These are phyloP conservation scores for Trichosanthes cucumerina DNA, from an alignment of 306 rosid species.

Conservation along the genomic window DNA sequence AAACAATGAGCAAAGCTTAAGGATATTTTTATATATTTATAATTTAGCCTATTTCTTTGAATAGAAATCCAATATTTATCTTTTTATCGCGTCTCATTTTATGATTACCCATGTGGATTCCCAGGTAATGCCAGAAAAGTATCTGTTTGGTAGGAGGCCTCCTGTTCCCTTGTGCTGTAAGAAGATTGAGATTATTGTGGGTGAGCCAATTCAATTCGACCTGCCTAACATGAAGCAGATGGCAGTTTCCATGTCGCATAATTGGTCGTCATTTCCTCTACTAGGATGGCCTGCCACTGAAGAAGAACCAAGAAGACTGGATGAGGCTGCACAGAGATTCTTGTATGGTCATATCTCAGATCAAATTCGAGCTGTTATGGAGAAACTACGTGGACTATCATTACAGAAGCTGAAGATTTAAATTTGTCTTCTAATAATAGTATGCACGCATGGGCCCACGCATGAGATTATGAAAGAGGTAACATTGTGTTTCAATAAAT, in stretches of 20 bases:
- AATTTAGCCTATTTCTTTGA: not conserved
- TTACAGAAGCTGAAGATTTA: slow-evolving; percentile 18
- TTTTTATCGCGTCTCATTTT: slow-evolving; percentile 19
- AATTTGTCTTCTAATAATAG: not conserved
- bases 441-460: not conserved
- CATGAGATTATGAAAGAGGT: not conserved
- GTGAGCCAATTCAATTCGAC: slow-evolving; percentile 75
- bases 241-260: slow-evolving; percentile 42
- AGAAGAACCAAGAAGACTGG: slow-evolving; percentile 32
- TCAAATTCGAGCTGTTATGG: slow-evolving; percentile 56
- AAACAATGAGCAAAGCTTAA: too few species aligned
- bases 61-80: not conserved
- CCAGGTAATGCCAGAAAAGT: slow-evolving; percentile 88
- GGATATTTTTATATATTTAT: too few species aligned
- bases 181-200: slow-evolving; percentile 53
- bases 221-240: slow-evolving; percentile 47
- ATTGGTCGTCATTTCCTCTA: slow-evolving; percentile 25
- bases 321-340: slow-evolving; percentile 70
- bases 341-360: slow-evolving; percentile 59
- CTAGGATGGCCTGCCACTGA: slow-evolving; percentile 52
- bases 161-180: slow-evolving; percentile 61
- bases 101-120: slow-evolving; percentile 17
- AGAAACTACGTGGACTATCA: slow-evolving; percentile 30
- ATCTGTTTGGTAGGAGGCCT: slow-evolving; percentile 60
- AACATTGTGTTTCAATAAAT: not conserved